Evolutionary conservation across 352 stramenopile species (phyloP), one percentile per base, ranked within the genome.

Genomic region (Phytophthora agathidicida): DNA sequence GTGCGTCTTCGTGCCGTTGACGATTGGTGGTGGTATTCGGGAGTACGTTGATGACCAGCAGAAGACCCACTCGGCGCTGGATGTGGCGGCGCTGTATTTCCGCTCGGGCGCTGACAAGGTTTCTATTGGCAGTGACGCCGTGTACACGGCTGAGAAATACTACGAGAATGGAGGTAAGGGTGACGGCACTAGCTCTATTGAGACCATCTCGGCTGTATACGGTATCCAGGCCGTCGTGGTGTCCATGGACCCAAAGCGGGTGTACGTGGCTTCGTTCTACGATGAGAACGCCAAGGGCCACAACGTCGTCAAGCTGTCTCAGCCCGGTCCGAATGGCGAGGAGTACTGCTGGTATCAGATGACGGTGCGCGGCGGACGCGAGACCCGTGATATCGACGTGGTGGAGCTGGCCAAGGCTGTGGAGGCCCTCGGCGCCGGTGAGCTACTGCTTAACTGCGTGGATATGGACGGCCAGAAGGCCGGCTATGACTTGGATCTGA

Each of bases 381-480:
- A 99, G 71, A 77, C 81, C 9, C 80, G 91, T 16, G 77, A 92
- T 38, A 88, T 98, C 27, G 91, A 98, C 38, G 88, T 80, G 17
- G 80, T 98, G 27, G 53, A 90, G 38, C 68, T 96, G 20, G 85
- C 83, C 5, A 86, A 96, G 72, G 89, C 94, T 33, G 88, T 84
- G 35, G 94, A 98, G 68, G 81, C 81, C 26, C 83, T 99, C 3
- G 97, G 97, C 23, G 97, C 97, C 1, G 97, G 97, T 41, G 97
- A 99, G 70, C 90, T 99, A 36, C 87, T 99, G 76, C 74, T 99
- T 7, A 99, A 99, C 71, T 99, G 96, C 65, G 98, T 99, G 53
- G 97, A 99, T 72, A 99, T 98, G 90, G 97, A 99, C 72, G 97
- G 97, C 27, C 96, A 99, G 58, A 91, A 96, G 61, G 83, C 86